A percentile compares a stretch with the other conserved stretches of the same genome.
These are phyloP conservation scores for Glycine latifolia DNA, from an alignment of 306 rosid genomes.

Conservation along the genomic window DNA sequence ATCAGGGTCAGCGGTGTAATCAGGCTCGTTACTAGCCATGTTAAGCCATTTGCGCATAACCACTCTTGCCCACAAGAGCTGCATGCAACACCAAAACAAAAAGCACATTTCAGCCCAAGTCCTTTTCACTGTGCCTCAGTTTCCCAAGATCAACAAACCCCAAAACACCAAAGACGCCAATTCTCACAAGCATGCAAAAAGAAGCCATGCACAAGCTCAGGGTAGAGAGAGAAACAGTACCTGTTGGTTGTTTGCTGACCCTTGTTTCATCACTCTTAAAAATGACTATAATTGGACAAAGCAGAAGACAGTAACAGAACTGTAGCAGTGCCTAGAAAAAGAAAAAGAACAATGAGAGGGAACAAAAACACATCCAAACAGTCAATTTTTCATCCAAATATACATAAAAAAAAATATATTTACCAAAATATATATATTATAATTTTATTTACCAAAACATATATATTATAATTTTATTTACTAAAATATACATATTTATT, in stretches of 20 bases:
- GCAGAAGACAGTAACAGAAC: constrained; percentile 29
- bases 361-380: not conserved
- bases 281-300: constrained; percentile 19
- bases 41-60: constrained; percentile 87
- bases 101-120: constrained; percentile 59
- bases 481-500: too few relatives aligned
- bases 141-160: constrained; percentile 45
- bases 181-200: too few relatives aligned
- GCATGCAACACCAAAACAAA: constrained; percentile 64
- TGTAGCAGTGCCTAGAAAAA: not conserved
- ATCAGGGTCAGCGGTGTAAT: constrained; percentile 76
- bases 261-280: constrained; percentile 57
- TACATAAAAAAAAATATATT: too few relatives aligned
- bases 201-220: too few relatives aligned
- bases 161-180: constrained; percentile 3
- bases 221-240: constrained; percentile 39
- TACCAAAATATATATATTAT: too few relatives aligned
- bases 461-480: too few relatives aligned
- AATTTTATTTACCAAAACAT: too few relatives aligned
- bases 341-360: not conserved
- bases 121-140: constrained; percentile 56
- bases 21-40: constrained; percentile 64
- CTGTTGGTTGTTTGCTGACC: constrained; percentile 60
- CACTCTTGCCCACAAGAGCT: constrained; percentile 81
- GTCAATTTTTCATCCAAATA: too few relatives aligned